A percentile compares a stretch with the other conserved stretches of the same genome.
Evolutionary conservation across 2,329 filamentous ascomycete species (phyloP).

Genomic region (Elsinoe fawcettii): DNA sequence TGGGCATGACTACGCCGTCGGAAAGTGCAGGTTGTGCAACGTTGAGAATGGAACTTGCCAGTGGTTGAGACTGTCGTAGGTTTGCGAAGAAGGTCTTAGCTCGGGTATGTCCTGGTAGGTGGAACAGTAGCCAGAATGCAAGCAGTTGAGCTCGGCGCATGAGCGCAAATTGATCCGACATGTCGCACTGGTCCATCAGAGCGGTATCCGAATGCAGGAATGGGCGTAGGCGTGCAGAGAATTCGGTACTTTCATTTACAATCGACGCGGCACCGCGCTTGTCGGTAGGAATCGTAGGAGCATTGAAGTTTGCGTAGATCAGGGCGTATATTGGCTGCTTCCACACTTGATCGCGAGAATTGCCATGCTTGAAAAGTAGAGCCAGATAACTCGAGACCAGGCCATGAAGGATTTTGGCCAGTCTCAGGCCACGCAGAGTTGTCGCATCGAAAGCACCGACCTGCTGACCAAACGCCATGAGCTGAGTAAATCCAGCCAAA

Average conservation of each 20-base stretch:
- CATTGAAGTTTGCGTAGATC: background rate
- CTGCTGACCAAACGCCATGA: background rate
- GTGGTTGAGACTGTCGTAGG: background rate
- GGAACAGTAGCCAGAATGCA: background rate
- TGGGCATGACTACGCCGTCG: background rate
- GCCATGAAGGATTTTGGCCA: background rate
- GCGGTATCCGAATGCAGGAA: background rate
- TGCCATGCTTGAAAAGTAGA: background rate
- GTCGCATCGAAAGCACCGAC: background rate
- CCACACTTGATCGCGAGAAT: background rate
- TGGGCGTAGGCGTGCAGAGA: background rate
- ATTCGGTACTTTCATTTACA: background rate
- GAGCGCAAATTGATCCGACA: background rate
- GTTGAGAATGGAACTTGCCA: background rate
- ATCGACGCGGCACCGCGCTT: background rate
- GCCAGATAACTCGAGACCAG: background rate
- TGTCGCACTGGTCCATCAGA: background rate
- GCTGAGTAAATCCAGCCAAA: background rate
- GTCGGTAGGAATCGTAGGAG: background rate
- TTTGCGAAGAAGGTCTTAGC: background rate
- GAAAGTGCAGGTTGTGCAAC: background rate
- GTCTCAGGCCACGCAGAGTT: background rate
- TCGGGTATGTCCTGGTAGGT: background rate
- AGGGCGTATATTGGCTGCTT: background rate
- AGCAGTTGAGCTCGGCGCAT: background rate